A percentile compares a stretch with the other conserved stretches of the same genome.
phyloP scores from a whole-genome alignment of 257 asterid genomes.

The Eustoma russellianum region DNA sequence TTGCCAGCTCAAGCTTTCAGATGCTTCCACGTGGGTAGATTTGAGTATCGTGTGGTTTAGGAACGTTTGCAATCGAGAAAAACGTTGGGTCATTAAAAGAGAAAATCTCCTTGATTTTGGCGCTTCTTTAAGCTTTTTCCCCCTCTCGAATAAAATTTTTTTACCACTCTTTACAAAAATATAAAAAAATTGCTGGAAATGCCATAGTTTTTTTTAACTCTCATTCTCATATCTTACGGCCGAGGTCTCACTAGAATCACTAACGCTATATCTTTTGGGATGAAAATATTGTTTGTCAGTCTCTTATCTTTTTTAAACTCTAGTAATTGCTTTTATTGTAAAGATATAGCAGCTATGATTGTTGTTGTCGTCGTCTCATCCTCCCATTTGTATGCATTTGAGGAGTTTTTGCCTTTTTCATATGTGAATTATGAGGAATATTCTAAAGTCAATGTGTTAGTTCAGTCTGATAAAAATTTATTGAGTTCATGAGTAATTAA shows the following conservation, averaged over 20 bases:
- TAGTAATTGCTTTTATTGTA: no score
- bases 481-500: no score
- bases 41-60: constrained; percentile 41
- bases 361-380: no score
- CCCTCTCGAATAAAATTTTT: constrained; percentile 1
- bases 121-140: background rate
- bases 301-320: no score
- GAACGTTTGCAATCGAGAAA: constrained; percentile 48
- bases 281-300: no score
- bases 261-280: no score
- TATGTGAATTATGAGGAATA: background rate
- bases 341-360: no score
- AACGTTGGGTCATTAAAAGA: constrained; percentile 69
- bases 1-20: constrained; percentile 12
- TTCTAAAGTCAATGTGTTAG: no score
- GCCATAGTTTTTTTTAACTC: no score
- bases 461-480: no score
- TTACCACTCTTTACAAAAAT: background rate
- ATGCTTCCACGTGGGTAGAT: constrained; percentile 61
- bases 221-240: no score
- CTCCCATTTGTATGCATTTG: constrained; percentile 17
- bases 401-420: background rate
- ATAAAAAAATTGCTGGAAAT: constrained; percentile 2
- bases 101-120: constrained; percentile 32
- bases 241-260: no score